Conservation (phyloP, 768 basidiomycete genomes). For the Naganishia randhawae region DNA sequence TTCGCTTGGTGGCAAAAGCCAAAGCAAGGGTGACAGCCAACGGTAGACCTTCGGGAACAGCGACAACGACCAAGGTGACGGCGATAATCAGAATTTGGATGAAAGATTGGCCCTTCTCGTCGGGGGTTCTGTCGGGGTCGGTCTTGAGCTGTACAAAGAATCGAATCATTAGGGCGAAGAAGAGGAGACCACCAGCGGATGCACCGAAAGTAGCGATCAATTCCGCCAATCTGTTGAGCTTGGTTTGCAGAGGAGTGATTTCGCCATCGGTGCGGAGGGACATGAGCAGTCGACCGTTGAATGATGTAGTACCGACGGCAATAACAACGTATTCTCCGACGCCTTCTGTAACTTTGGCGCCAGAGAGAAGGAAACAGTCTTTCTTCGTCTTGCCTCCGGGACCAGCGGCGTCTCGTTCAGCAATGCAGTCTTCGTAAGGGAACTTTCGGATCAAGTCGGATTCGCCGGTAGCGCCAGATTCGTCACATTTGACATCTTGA, state of each 20-base stretch:
- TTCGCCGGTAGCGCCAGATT: conserved; percentile 94
- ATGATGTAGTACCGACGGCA: conserved; percentile 84
- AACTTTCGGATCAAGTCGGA: conserved; percentile 90
- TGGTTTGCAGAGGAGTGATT: conserved; percentile 86
- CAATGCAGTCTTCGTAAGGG: conserved; percentile 69
- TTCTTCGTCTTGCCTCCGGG: conserved; percentile 57
- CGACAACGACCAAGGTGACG: conserved; percentile 84
- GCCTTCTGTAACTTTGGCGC: conserved; percentile 89
- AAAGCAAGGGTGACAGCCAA: conserved; percentile 93
- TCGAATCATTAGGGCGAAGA: conserved; percentile 79
- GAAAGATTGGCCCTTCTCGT: conserved; percentile 81
- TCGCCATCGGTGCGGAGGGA: conserved; percentile 81
- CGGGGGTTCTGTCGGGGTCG: conserved; percentile 64
- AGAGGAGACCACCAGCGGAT: conserved; percentile 73
- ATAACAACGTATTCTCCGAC: conserved; percentile 89
- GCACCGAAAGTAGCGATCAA: conserved; percentile 89
- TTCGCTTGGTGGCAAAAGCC: conserved; percentile 96
- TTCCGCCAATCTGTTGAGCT: conserved; percentile 89
- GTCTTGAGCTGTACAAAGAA: conserved; percentile 85
- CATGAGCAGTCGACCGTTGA: conserved; percentile 98
- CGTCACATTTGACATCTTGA: conserved; percentile 91
- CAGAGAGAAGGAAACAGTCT: conserved; percentile 88
- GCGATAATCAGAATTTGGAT: conserved; percentile 90
- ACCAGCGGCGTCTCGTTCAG: conserved; percentile 53
- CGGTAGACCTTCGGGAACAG: conserved; percentile 87